Base-by-base conservation (phyloP, 345 rosid genomes). In the Chamaenerion angustifolium region DNA sequence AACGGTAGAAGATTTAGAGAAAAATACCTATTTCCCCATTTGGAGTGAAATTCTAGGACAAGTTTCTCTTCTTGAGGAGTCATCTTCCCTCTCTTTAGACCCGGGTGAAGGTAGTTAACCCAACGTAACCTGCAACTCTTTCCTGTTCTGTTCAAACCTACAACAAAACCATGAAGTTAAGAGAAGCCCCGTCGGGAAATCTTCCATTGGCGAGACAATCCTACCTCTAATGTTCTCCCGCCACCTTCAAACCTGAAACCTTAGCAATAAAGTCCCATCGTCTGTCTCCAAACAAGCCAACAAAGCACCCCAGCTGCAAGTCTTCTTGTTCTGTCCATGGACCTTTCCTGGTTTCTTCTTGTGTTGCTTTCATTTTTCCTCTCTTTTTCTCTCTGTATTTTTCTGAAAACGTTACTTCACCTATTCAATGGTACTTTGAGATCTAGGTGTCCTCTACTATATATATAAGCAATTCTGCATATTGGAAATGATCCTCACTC, bases 171-270 rank as follows among this genome's bases (percentile, higher is more conserved):
- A 80, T 41, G 70, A 51, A 66, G 77, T 77, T 67, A 78, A 79
- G 56, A 70, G 77, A 62, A 64, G 81, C 69, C 64, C 85, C 71
- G 63, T 68, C 60, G 68, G 68, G 65, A 71, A 63, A 71, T 45
- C 77, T 54, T 63, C 75, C 66, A 73, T 81, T 76, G 44, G 74
- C 75, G 55, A 59, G 54, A 71, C 58, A 71, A 66, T 41, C 92
- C 65, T 79, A 84, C 96, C 93, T 82, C 82, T 66, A 65, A 72
- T 64, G 66, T 62, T 81, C 96, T 80, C 98, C 98, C 98, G 70
- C 98, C 98, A 84, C 96, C 96, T 84, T 87, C 96, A 92, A 92
- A 92, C 98, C 98, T 92, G 98, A 92, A 68, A 92, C 95, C 76
- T 87, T 87, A 0, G 98, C 96, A 52, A 92, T 76, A 79, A 79